A percentile compares a stretch with the other conserved stretches of the same genome.
Conservation (phyloP, 1,284 basidiomycete genomes). For the Fomes fomentarius region DNA sequence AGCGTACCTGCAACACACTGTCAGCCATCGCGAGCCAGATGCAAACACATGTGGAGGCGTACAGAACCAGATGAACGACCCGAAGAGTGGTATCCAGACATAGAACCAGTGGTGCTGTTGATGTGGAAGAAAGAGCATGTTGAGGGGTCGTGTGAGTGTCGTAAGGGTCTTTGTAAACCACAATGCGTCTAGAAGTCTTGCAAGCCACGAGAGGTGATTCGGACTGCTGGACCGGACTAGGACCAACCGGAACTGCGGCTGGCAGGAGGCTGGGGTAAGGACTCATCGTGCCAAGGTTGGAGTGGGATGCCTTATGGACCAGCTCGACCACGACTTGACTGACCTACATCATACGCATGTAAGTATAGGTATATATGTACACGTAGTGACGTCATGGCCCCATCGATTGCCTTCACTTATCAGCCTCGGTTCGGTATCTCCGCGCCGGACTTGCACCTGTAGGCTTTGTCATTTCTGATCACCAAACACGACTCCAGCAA, state of each 20-base stretch:
- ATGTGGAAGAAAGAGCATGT: slow-evolving; percentile 24
- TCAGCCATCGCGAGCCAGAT: neutral
- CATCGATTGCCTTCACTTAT: no score
- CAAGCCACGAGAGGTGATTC: neutral
- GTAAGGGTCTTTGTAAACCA: neutral
- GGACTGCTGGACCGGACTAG: neutral
- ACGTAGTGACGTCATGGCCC: neutral
- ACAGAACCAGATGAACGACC: slow-evolving; percentile 69
- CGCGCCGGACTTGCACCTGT: no score
- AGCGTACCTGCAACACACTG: slow-evolving; percentile 47
- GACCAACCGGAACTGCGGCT: slow-evolving; percentile 14
- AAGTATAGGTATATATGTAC: no score
- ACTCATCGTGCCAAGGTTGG: neutral
- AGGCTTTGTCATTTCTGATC: neutral
- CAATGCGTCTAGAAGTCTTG: no score
- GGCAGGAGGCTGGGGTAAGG: neutral
- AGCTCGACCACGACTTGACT: no score
- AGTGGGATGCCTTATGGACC: neutral
- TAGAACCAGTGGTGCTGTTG: slow-evolving; percentile 57
- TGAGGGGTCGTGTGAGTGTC: neutral
- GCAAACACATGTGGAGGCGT: neutral
- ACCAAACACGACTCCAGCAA: no score
- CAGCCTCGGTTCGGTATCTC: no score
- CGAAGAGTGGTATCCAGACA: slow-evolving; percentile 63
- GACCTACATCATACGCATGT: no score